Base-by-base conservation (phyloP, 1,139 yeast genomes). In the Candida glucosophila region DNA sequence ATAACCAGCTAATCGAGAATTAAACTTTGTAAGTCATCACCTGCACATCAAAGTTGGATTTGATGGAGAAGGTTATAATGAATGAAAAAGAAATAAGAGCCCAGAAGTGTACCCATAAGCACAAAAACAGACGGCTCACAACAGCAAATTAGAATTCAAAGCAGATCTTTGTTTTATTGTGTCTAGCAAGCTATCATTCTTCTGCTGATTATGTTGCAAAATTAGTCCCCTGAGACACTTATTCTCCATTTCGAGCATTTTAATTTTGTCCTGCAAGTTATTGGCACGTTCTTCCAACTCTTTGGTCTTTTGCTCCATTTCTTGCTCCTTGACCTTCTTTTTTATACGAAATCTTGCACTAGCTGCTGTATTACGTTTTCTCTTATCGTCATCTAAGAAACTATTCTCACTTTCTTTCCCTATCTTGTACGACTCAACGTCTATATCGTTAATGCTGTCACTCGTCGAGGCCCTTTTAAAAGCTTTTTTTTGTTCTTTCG, bases 201-300 rank as follows among this genome's bases (percentile, higher is more conserved):
- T 56, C 31, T 58, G 51, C 37, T 67, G 73, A 40, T 59, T 63
- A 43, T 67, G 66, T 40, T 68, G 66, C 25, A 66, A 49, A 14
- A 71, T 60, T 38, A 71, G 48, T 35, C 58, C 61, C 43, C 62
- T 65, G 32, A 70, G 63, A 55, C 90, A 67, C 43, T 73, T 73
- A 59, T 85, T 85, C 53, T 85, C 95, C 79, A 80, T 76, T 52
- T 83, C 92, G 35, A 69, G 44, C 17, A 67, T 58, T 41, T 58
- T 58, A 35, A 70, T 55, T 35, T 58, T 61, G 38, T 54, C 52
- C 36, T 68, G 72, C 35, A 67, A 58, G 6, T 33, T 31, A 12
- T 39, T 39, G 18, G 69, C 59, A 31, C 49, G 50, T 15, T 55
- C 64, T 36, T 61, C 61, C 33, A 73, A 57, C 22, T 57, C 58